Conservation (phyloP, 495 filamentous ascomycete species). For the Aspergillus asperescens region DNA sequence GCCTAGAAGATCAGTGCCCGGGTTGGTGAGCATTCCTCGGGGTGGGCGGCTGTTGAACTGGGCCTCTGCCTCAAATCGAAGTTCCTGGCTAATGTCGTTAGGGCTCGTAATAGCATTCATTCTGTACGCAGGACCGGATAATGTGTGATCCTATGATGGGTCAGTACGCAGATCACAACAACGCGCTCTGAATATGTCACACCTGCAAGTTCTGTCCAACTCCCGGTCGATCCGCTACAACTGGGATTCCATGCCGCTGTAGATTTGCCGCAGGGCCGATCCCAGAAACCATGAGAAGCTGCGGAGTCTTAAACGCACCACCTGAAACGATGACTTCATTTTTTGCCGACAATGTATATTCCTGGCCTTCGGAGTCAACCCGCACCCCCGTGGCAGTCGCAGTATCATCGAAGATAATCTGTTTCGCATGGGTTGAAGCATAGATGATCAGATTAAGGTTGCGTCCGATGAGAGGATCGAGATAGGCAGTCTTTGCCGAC, state of each 20-base stretch:
- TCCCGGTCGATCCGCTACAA: constrained; percentile 35
- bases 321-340: constrained; percentile 36
- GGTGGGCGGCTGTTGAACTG: not conserved
- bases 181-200: too few species aligned
- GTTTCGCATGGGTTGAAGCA: not conserved
- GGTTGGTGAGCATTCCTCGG: constrained; percentile 8
- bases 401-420: constrained; percentile 22
- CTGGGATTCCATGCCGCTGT: constrained; percentile 30
- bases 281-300: constrained; percentile 7
- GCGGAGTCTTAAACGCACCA: constrained; percentile 4
- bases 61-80: not conserved
- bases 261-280: constrained; percentile 16
- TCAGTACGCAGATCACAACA: too few species aligned
- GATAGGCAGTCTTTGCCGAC: constrained; percentile 29
- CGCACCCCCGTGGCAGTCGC: constrained; percentile 32
- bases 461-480: constrained; percentile 8
- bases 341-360: constrained; percentile 31
- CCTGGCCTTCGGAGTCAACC: constrained; percentile 15
- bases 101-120: constrained; percentile 21
- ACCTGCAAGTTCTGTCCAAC: constrained; percentile 42
- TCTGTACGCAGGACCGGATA: constrained; percentile 15
- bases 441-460: constrained; percentile 1
- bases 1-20: constrained; percentile 19
- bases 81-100: not conserved
- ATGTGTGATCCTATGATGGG: constrained; percentile 39